A percentile compares a stretch with the other conserved stretches of the same genome.
Evolutionary conservation across 805 yeast genomes (phyloP).

Genomic region (Pichia heedii): DNA sequence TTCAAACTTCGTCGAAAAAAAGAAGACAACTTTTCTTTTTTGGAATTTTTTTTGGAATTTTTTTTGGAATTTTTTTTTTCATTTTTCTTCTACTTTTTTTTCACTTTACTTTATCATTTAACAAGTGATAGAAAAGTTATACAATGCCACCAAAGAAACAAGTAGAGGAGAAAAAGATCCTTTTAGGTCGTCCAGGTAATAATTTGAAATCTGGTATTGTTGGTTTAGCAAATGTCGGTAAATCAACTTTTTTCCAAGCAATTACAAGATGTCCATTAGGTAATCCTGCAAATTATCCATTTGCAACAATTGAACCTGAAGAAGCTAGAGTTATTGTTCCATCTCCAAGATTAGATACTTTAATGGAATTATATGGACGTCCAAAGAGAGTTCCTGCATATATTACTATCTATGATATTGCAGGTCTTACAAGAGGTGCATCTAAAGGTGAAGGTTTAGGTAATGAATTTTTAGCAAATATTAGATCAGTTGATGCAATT

Average conservation of each 20-base stretch:
- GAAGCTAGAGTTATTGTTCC: conserved; percentile 95
- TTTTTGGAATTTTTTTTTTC: not conserved
- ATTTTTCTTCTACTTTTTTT: not conserved
- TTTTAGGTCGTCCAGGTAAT: conserved; percentile 34
- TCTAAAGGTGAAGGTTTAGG: conserved; percentile 96
- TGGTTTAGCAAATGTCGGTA: conserved; percentile 92
- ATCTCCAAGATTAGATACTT: conserved; percentile 74
- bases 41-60: too few species aligned
- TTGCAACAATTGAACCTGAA: conserved; percentile 97
- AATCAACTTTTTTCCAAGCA: conserved; percentile 95
- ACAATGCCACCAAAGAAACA: conserved; percentile 33
- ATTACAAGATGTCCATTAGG: conserved; percentile 89
- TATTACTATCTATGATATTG: conserved; percentile 92
- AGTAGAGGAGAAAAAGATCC: conserved; percentile 29
- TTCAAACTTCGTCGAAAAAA: too few species aligned
- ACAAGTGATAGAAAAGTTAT: not conserved
- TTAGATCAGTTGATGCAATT: conserved; percentile 95
- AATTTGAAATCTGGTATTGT: conserved; percentile 69
- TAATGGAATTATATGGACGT: conserved; percentile 69
- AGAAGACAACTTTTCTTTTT: too few species aligned
- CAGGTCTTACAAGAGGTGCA: conserved; percentile 97
- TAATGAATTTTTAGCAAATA: conserved; percentile 92
- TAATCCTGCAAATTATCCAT: conserved; percentile 96
- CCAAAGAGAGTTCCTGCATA: conserved; percentile 84
- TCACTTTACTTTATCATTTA: not conserved